A percentile compares a stretch with the other conserved stretches of the same genome.
These are phyloP conservation scores for Aspergillus sp. DNA, from an alignment of 2,329 filamentous ascomycete species.

Conservation along the genomic window DNA sequence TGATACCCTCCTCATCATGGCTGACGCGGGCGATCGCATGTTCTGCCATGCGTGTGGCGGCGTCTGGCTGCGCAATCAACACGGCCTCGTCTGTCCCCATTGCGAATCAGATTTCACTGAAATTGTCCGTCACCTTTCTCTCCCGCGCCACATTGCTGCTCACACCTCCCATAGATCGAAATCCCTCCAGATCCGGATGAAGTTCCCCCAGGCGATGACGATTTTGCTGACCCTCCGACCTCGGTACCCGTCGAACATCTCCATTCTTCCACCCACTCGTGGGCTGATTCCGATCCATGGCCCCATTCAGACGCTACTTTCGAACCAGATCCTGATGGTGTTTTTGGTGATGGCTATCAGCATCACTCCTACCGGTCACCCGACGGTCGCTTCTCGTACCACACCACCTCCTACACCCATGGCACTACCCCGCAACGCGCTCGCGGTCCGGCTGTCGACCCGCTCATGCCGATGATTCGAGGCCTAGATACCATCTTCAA, in stretches of 20 bases:
- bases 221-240: conserved; percentile 26
- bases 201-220: neutral
- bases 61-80: conserved; percentile 75
- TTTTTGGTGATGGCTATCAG: conserved; percentile 23
- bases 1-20: conserved; percentile 26
- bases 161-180: conserved; percentile 26
- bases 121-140: conserved; percentile 62
- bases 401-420: conserved; percentile 34
- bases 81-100: conserved; percentile 69
- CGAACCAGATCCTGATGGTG: neutral
- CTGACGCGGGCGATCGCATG: conserved; percentile 62
- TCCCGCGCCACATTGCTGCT: conserved; percentile 1
- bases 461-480: conserved; percentile 29
- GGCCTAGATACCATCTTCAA: conserved; percentile 49
- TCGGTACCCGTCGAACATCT: conserved; percentile 18
- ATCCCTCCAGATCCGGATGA: conserved; percentile 28
- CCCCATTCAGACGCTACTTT: conserved; percentile 33
- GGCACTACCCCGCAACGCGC: conserved; percentile 15
- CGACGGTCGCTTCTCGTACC: conserved; percentile 45
- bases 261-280: conserved; percentile 38
- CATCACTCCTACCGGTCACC: conserved; percentile 45
- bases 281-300: conserved; percentile 40
- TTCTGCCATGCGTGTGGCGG: conserved; percentile 79
- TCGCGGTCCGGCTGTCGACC: conserved; percentile 20
- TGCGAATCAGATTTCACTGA: conserved; percentile 80